Percentiles rank a stretch among this genome's conserved stretches.
phyloP scores from a whole-genome alignment of 306 rosid genomes.

The Cucumis melo region DNA sequence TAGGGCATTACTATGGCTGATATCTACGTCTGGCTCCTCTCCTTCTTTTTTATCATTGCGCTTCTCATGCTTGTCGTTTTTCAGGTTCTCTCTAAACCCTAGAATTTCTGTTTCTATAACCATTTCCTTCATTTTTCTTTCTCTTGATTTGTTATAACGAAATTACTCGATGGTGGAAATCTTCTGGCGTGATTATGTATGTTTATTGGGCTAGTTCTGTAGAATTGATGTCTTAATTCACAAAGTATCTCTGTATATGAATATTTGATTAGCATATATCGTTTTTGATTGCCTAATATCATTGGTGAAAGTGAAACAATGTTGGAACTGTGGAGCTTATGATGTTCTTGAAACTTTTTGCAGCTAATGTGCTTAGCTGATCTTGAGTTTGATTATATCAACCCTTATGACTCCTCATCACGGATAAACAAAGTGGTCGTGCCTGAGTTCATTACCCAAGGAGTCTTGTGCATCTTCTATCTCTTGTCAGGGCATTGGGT shows the following conservation, averaged over 20 bases:
- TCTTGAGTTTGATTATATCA: slow-evolving; percentile 84
- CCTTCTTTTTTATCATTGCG: slow-evolving; percentile 72
- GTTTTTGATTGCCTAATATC: neutral
- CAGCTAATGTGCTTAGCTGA: slow-evolving; percentile 98
- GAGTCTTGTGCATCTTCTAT: slow-evolving; percentile 42
- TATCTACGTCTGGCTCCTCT: slow-evolving; percentile 66
- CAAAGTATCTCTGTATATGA: neutral
- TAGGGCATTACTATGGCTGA: slow-evolving; percentile 44
- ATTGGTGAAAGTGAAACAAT: neutral
- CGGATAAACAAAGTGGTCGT: slow-evolving; percentile 54
- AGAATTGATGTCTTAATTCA: neutral
- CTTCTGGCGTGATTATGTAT: neutral
- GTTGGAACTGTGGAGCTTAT: neutral
- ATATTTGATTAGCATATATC: neutral
- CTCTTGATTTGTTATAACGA: neutral
- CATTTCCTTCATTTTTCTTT: neutral
- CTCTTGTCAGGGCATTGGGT: slow-evolving; percentile 72
- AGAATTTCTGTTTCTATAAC: neutral
- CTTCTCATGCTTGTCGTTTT: slow-evolving; percentile 60
- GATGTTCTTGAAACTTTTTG: slow-evolving; percentile 19
- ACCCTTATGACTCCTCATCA: slow-evolving; percentile 72
- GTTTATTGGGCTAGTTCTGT: neutral
- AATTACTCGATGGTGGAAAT: neutral
- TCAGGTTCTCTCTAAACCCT: slow-evolving; percentile 46
- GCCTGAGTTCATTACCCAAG: slow-evolving; percentile 63